Conservation (phyloP, 2,329 filamentous ascomycete species). For the Bipolaris cookei region DNA sequence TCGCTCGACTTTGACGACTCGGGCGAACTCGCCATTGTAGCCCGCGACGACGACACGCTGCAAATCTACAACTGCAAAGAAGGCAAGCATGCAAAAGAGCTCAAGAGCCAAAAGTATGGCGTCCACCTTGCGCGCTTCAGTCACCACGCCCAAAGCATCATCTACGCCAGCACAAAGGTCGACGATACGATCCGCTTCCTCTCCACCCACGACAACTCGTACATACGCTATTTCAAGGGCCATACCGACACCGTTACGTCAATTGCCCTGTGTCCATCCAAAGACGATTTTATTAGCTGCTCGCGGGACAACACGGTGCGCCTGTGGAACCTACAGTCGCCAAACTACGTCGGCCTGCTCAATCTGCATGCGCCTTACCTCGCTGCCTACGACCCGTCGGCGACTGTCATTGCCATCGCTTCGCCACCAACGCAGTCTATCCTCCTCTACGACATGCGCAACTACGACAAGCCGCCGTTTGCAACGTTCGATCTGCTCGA, state of each 20-base stretch:
- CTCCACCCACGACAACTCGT: conserved; percentile 93
- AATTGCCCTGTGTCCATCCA: conserved; percentile 81
- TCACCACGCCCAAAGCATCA: conserved; percentile 86
- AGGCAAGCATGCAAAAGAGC: conserved; percentile 84
- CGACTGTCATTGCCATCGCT: conserved; percentile 87
- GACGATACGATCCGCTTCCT: conserved; percentile 89
- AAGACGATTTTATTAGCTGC: conserved; percentile 91
- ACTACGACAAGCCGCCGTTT: conserved; percentile 92
- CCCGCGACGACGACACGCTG: conserved; percentile 91
- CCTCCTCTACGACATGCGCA: conserved; percentile 89
- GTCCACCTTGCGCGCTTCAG: conserved; percentile 94
- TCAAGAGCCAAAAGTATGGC: conserved; percentile 96
- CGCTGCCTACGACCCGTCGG: conserved; percentile 89
- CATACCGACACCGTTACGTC: conserved; percentile 85
- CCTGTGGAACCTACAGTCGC: conserved; percentile 85
- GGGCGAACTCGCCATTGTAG: conserved; percentile 88
- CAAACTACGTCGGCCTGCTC: conserved; percentile 79
- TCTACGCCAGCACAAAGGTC: conserved; percentile 95
- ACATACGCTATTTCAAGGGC: conserved; percentile 93
- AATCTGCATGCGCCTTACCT: conserved; percentile 82
- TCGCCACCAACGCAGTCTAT: conserved; percentile 80
- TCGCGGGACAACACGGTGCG: conserved; percentile 89
- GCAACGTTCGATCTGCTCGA: conserved; percentile 80
- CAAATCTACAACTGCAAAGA: conserved; percentile 95
- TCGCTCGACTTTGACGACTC: conserved; percentile 97